Percentiles rank a stretch among this genome's conserved stretches.
These are phyloP conservation scores for Lupinus albus DNA, from an alignment of 306 rosid species.

Conservation along the genomic window DNA sequence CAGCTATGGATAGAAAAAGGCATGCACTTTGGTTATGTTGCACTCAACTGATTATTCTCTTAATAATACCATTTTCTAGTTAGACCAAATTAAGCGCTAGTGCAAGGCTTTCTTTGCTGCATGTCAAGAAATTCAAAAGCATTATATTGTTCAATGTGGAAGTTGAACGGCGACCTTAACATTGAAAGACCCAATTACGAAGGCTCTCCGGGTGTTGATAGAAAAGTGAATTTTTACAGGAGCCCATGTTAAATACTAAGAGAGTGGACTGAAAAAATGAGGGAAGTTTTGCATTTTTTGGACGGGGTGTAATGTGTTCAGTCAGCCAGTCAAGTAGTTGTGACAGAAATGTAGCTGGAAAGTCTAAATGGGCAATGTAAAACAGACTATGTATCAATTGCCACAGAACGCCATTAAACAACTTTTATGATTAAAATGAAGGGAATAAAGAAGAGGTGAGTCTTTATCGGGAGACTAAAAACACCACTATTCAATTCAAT, in stretches of 20 bases:
- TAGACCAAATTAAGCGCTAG: constrained; percentile 22
- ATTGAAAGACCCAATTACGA: constrained; percentile 3
- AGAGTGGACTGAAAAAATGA: constrained; percentile 2
- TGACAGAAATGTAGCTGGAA: constrained; percentile 27
- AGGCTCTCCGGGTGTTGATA: neutral
- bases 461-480: no score
- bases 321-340: neutral
- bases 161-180: constrained; percentile 1
- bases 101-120: neutral
- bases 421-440: no score
- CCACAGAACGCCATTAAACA: no score
- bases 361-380: constrained; percentile 29
- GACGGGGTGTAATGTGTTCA: neutral
- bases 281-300: neutral
- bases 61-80: constrained; percentile 19
- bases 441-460: no score
- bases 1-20: no score
- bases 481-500: no score
- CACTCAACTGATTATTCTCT: constrained; percentile 5
- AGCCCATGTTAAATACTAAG: neutral
- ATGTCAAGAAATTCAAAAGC: constrained; percentile 22
- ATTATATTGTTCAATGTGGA: constrained; percentile 1
- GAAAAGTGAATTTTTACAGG: neutral
- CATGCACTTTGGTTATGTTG: neutral
- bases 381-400: neutral